Percentiles rank a stretch among this genome's conserved stretches.
These are phyloP conservation scores for Erodium maritimum DNA, from an alignment of 345 rosid genomes.

Conservation along the genomic window DNA sequence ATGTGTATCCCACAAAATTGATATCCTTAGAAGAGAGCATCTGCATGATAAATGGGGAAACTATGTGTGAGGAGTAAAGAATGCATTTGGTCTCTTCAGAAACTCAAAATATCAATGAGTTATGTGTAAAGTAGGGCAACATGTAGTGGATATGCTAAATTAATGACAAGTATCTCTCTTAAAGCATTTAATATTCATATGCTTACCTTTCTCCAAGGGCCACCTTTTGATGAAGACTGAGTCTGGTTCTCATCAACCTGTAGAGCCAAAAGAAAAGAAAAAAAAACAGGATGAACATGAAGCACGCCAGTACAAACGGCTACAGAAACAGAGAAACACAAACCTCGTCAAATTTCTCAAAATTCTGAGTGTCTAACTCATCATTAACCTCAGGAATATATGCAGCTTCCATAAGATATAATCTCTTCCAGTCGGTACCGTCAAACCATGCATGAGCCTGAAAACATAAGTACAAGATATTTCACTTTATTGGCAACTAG, in stretches of 20 bases:
- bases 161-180: no score
- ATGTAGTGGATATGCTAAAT: no score
- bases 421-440: slow-evolving; percentile 61
- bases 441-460: slow-evolving; percentile 83
- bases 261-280: slow-evolving; percentile 8
- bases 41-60: slow-evolving; percentile 16
- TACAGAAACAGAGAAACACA: slow-evolving; percentile 2
- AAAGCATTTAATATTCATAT: no score
- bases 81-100: no score
- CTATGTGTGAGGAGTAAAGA: no score
- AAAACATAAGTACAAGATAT: slow-evolving; percentile 18
- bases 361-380: slow-evolving; percentile 91
- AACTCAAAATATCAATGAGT: no score
- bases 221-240: slow-evolving; percentile 33
- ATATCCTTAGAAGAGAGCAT: slow-evolving; percentile 78
- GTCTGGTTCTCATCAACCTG: slow-evolving; percentile 29
- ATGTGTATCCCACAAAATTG: slow-evolving; percentile 72
- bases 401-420: slow-evolving; percentile 84
- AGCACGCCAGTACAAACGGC: slow-evolving; percentile 1
- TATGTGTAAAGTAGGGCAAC: no score
- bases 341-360: slow-evolving; percentile 92
- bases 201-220: slow-evolving; percentile 83
- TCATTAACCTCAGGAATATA: slow-evolving; percentile 79
- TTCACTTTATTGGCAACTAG: slow-evolving; percentile 12
- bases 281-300: not conserved